Evolutionary conservation across 2,329 filamentous ascomycete species (phyloP).

Genomic region (Botrytis tulipae): DNA sequence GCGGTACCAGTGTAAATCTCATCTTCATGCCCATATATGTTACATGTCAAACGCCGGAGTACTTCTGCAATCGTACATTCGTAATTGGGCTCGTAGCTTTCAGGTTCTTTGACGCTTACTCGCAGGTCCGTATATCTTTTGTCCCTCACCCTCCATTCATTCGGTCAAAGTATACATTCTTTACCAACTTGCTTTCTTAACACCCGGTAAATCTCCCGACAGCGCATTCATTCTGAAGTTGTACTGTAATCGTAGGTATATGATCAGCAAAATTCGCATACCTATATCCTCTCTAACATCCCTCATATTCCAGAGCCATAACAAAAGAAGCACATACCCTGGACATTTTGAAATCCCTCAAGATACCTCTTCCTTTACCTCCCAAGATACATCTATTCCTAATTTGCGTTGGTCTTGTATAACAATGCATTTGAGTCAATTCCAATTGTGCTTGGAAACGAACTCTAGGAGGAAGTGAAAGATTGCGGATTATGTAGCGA

Average conservation of each 20-base stretch:
- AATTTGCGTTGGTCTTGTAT: conserved; percentile 91
- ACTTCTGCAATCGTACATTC: conserved; percentile 5
- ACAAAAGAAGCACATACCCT: conserved; percentile 62
- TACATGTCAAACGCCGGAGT: background rate
- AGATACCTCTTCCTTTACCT: conserved; percentile 85
- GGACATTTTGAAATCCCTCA: conserved; percentile 88
- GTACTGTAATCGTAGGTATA: conserved; percentile 57
- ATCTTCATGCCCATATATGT: background rate
- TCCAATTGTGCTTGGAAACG: conserved; percentile 92
- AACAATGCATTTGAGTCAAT: conserved; percentile 91
- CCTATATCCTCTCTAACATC: background rate
- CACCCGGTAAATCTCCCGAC: conserved; percentile 81
- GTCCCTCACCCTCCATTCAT: background rate
- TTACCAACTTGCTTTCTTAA: conserved; percentile 97
- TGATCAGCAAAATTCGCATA: background rate
- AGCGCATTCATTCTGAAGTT: conserved; percentile 91
- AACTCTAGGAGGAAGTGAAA: conserved; percentile 73
- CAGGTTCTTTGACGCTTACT: background rate
- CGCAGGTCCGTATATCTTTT: background rate
- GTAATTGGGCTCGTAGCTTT: background rate
- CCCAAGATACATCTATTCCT: conserved; percentile 89
- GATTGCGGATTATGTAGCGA: conserved; percentile 91
- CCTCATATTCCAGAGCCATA: background rate
- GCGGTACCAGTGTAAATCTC: background rate
- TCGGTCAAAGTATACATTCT: background rate